phyloP scores from a whole-genome alignment of 768 basidiomycete species.

The Suillus brevipes region DNA sequence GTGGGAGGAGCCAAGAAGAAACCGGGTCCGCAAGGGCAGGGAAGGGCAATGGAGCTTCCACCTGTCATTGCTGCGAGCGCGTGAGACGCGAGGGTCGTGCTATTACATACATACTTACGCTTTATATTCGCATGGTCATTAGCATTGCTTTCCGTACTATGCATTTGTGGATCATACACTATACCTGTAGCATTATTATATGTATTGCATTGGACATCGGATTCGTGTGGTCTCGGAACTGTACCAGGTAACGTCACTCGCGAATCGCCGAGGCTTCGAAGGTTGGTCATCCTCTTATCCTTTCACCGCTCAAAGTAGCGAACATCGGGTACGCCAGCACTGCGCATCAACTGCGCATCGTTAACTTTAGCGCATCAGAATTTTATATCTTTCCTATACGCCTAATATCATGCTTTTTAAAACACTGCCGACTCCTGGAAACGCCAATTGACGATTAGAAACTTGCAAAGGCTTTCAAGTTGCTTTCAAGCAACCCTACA shows the following conservation, averaged over 20 bases:
- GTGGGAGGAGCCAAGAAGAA: constrained; percentile 9
- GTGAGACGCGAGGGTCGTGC: constrained; percentile 23
- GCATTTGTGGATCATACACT: constrained; percentile 17
- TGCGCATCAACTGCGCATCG: too few relatives aligned
- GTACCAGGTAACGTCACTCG: background rate
- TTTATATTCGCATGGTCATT: constrained; percentile 10
- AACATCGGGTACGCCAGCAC: too few relatives aligned
- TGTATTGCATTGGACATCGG: constrained; percentile 1
- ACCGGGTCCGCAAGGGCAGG: constrained; percentile 25
- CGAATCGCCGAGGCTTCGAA: too few relatives aligned
- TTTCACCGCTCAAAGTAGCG: too few relatives aligned
- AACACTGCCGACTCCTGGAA: too few relatives aligned
- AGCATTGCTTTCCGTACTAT: background rate
- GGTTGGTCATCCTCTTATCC: too few relatives aligned
- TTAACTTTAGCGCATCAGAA: too few relatives aligned
- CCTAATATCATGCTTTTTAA: too few relatives aligned
- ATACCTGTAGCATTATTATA: constrained; percentile 38
- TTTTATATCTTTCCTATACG: too few relatives aligned
- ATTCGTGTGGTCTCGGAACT: background rate
- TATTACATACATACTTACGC: constrained; percentile 8
- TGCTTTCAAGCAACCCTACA: too few relatives aligned
- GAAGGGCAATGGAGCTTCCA: constrained; percentile 27
- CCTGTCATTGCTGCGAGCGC: constrained; percentile 39
- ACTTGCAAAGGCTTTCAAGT: too few relatives aligned
- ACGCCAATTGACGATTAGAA: too few relatives aligned